These are phyloP conservation scores for Aspergillus quadrilineatus DNA, from an alignment of 2,329 filamentous ascomycete species.

Conservation along the genomic window DNA sequence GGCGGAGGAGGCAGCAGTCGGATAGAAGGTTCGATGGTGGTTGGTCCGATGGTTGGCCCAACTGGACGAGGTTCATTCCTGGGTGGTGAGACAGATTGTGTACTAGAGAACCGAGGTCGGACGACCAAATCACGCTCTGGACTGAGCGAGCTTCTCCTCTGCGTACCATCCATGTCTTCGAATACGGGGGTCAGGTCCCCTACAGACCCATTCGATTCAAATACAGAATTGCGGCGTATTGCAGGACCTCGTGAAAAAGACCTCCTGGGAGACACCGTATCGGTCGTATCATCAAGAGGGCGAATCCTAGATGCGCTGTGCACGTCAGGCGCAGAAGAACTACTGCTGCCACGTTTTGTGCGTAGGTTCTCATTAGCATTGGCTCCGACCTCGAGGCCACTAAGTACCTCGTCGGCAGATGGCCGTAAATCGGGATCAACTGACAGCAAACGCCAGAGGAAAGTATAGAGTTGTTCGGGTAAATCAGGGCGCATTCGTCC, in stretches of 20 bases:
- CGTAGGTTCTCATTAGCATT: constrained; percentile 49
- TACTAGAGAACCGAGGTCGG: constrained; percentile 30
- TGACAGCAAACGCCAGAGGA: constrained; percentile 77
- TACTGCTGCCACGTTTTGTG: constrained; percentile 33
- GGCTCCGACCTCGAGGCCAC: constrained; percentile 68
- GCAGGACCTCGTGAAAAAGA: constrained; percentile 22
- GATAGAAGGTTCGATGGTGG: constrained; percentile 18
- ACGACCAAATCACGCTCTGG: constrained; percentile 35
- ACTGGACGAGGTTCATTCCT: constrained; percentile 16
- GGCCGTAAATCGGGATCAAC: constrained; percentile 75
- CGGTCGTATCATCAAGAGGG: constrained; percentile 38
- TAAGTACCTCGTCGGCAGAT: constrained; percentile 79
- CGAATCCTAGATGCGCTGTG: constrained; percentile 38
- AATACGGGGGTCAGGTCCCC: constrained; percentile 18
- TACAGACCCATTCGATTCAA: constrained; percentile 24
- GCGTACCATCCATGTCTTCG: constrained; percentile 15
- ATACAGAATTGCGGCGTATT: constrained; percentile 28
- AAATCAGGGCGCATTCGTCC: constrained; percentile 76
- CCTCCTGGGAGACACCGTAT: constrained; percentile 29
- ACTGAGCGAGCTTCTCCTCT: constrained; percentile 22
- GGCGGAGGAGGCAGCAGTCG: constrained; percentile 46
- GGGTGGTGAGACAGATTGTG: constrained; percentile 27
- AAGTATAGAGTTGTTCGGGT: constrained; percentile 79
- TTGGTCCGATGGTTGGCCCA: constrained; percentile 3
- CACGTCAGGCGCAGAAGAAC: constrained; percentile 34